These are phyloP conservation scores for Neoascochyta sp. DNA, from an alignment of 2,329 filamentous ascomycete species.

Conservation along the genomic window DNA sequence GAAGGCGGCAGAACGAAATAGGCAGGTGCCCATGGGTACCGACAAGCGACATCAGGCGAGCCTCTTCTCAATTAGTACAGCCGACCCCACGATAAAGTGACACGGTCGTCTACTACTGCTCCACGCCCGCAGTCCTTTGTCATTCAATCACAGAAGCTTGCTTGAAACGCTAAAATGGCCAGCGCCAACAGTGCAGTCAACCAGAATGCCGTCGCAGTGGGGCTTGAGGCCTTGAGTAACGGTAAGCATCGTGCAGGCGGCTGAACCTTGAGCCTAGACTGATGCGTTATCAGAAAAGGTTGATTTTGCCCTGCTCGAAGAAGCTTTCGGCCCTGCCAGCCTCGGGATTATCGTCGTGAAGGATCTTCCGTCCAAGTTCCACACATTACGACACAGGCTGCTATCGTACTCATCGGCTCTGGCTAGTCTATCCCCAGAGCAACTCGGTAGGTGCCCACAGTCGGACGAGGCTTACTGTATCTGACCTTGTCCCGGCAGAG, in stretches of 20 bases:
- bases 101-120: too few relatives aligned
- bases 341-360: constrained; percentile 92
- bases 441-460: constrained; percentile 58
- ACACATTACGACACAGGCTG: constrained; percentile 65
- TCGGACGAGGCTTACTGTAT: neutral
- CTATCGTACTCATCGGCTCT: constrained; percentile 88
- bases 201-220: constrained; percentile 32
- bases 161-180: constrained; percentile 9
- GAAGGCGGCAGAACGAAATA: constrained; percentile 19
- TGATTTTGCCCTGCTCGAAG: constrained; percentile 63
- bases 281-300: constrained; percentile 54
- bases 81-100: constrained; percentile 14
- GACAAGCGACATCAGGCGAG: constrained; percentile 8
- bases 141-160: neutral
- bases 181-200: constrained; percentile 18
- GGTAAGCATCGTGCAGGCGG: constrained; percentile 31
- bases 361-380: constrained; percentile 71
- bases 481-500: constrained; percentile 23
- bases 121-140: too few relatives aligned
- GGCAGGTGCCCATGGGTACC: constrained; percentile 25
- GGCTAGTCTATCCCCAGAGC: constrained; percentile 68
- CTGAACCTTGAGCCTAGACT: constrained; percentile 3
- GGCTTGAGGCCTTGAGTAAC: constrained; percentile 43
- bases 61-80: constrained; percentile 4
- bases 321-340: constrained; percentile 86